Base-by-base conservation (phyloP, 345 rosid species). In the Salix arbutifolia region DNA sequence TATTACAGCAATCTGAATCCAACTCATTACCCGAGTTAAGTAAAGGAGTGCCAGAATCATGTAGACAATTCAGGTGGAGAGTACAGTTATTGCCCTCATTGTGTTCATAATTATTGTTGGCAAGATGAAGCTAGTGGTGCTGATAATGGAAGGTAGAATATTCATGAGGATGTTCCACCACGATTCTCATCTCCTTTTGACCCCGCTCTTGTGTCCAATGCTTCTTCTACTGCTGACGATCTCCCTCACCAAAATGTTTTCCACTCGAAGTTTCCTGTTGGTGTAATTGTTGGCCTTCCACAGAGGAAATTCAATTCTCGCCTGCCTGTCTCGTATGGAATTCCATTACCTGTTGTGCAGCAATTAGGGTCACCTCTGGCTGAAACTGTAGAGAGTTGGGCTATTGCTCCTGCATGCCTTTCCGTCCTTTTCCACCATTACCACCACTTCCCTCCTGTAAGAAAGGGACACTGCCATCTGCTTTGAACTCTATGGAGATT, bases 391-490 rank as follows among this genome's bases (percentile, higher is more conserved):
- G 88, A 76, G 61, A 77, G 85, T 80, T 94, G 99, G 97, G 81
- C 74, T 58, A 70, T 89, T 77, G 97, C 94, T 84, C 98, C 98
- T 5, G 97, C 74, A 75, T 92, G 78, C 91, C 96, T 67, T 94
- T 94, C 82, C 83, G 81, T 75, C 98, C 99, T 25, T 96, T 90
- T 83, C 98, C 98, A 35, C 98, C 98, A 46, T 75, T 90, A 66
- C 98, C 98, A 4, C 89, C 90, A 74, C 65, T 76, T 76, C 89
- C 97, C 74, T 83, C 75, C 16, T 68, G 74, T 19, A 85, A 73
- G 81, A 84, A 85, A 79, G 86, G 79, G 50, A 73, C 67, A 40
- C 70, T 77, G 65, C 77, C 78, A 64, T 61, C 70, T 78, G 71
- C 78, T 79, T 80, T 25, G 70, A 72, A 73, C 73, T 78, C 79